Percentiles rank a stretch among this genome's conserved stretches.
phyloP scores from a whole-genome alignment of 208 protist genomes.

The Wallacemonas sp. region DNA sequence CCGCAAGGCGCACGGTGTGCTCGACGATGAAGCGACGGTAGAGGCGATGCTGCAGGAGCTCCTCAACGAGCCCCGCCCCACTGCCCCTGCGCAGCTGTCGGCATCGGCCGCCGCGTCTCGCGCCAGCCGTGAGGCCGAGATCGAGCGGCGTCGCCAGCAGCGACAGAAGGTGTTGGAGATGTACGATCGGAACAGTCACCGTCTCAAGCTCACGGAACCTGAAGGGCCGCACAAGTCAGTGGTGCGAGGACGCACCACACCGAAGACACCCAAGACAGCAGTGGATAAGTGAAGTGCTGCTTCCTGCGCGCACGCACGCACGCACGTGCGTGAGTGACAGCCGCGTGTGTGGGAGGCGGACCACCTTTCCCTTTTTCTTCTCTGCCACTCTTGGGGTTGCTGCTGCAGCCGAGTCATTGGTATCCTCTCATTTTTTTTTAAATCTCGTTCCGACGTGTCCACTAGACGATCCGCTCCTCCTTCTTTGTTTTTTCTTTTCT shows the following conservation, averaged over 20 bases:
- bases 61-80: neutral
- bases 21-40: neutral
- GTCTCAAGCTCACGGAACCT: neutral
- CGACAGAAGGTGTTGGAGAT: neutral
- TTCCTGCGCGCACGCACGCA: too few species aligned
- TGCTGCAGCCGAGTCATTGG: neutral
- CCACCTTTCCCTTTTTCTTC: slow-evolving; percentile 14
- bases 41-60: slow-evolving; percentile 6
- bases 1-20: neutral
- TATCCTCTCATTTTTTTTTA: neutral
- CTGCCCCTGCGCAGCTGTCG: neutral
- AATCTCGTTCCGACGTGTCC: neutral
- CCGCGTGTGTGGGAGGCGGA: too few species aligned
- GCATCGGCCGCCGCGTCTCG: neutral
- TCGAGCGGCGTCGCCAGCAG: neutral
- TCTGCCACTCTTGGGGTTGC: neutral
- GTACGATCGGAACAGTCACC: slow-evolving; percentile 6
- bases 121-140: neutral
- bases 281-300: too few species aligned
- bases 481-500: neutral
- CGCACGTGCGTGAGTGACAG: too few species aligned
- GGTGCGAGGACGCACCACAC: neutral
- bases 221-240: neutral
- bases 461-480: neutral
- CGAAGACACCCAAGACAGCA: too few species aligned